A percentile compares a stretch with the other conserved stretches of the same genome.
phyloP scores from a whole-genome alignment of 2,329 filamentous ascomycete species.

The Cryphonectria nitschkei region DNA sequence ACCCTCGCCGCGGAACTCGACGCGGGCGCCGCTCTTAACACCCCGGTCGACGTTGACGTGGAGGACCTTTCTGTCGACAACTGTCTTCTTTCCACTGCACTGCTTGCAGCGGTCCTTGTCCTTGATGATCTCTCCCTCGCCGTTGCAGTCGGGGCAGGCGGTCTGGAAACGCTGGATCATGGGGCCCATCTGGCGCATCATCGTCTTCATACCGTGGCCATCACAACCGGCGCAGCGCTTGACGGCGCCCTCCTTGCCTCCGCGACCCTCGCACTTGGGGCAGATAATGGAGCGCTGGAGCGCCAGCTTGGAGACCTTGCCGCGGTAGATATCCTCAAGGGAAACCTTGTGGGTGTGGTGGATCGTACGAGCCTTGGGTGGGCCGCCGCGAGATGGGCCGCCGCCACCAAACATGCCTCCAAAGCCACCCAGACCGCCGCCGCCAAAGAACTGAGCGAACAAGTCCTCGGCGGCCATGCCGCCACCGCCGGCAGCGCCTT shows the following conservation, averaged over 20 bases:
- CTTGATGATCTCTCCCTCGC: conserved; percentile 94
- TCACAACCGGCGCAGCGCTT: conserved; percentile 90
- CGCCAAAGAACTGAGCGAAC: conserved; percentile 95
- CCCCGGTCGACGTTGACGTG: conserved; percentile 97
- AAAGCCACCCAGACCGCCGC: conserved; percentile 70
- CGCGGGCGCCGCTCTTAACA: conserved; percentile 91
- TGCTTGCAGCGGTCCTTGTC: conserved; percentile 98
- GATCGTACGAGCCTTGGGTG: conserved; percentile 89
- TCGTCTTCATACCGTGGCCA: conserved; percentile 97
- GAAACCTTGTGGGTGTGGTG: conserved; percentile 98
- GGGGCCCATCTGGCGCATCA: conserved; percentile 99
- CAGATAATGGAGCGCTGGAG: conserved; percentile 98
- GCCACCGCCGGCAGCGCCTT: conserved; percentile 77
- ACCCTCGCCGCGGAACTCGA: conserved; percentile 95
- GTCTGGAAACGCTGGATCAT: conserved; percentile 99
- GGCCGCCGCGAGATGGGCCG: conserved; percentile 78
- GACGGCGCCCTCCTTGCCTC: conserved; percentile 97
- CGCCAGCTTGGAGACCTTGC: conserved; percentile 96
- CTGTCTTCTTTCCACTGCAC: conserved; percentile 96
- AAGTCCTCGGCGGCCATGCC: conserved; percentile 97
- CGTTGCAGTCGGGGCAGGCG: conserved; percentile 96
- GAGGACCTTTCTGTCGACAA: conserved; percentile 95
- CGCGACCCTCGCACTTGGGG: conserved; percentile 88
- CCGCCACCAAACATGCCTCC: conserved; percentile 80
- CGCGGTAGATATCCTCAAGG: conserved; percentile 95